Conservation (phyloP, 2,329 filamentous ascomycete genomes). For the Penicillium sp. region DNA sequence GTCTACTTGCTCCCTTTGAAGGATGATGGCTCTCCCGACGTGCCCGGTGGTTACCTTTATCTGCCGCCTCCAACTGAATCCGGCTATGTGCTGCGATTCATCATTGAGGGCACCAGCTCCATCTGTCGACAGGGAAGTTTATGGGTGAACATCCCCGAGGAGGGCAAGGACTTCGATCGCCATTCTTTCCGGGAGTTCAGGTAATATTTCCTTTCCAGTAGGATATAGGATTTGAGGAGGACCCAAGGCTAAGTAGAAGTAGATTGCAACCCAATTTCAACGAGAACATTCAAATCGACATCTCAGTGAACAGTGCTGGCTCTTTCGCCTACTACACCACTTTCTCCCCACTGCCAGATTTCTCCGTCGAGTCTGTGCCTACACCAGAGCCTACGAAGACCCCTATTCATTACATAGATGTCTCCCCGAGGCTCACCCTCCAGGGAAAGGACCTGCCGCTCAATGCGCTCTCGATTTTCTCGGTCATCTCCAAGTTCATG, state of each 20-base stretch:
- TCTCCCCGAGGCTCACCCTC: conserved; percentile 75
- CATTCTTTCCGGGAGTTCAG: conserved; percentile 82
- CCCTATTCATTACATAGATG: conserved; percentile 85
- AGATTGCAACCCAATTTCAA: conserved; percentile 89
- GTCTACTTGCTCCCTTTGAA: conserved; percentile 88
- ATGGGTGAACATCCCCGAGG: conserved; percentile 90
- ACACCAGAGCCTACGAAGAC: conserved; percentile 64
- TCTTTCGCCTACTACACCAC: conserved; percentile 94
- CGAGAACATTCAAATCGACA: conserved; percentile 81
- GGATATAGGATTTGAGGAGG: conserved; percentile 1
- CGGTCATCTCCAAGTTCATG: conserved; percentile 97
- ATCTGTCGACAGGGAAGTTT: conserved; percentile 92
- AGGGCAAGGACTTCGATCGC: conserved; percentile 72
- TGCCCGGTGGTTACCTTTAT: conserved; percentile 88
- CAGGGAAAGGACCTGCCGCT: conserved; percentile 73
- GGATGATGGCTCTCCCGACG: conserved; percentile 87
- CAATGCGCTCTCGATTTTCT: conserved; percentile 86
- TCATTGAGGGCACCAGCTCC: conserved; percentile 90
- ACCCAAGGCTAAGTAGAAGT: conserved; percentile 17
- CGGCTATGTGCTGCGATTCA: conserved; percentile 76
- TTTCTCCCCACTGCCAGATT: conserved; percentile 80
- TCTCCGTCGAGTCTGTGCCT: conserved; percentile 58
- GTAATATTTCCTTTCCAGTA: conserved; percentile 52
- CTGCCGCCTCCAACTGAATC: conserved; percentile 73
- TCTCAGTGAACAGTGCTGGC: conserved; percentile 78